phyloP scores from a whole-genome alignment of 352 stramenopile species.

The Pilasporangium apinafurcum region DNA sequence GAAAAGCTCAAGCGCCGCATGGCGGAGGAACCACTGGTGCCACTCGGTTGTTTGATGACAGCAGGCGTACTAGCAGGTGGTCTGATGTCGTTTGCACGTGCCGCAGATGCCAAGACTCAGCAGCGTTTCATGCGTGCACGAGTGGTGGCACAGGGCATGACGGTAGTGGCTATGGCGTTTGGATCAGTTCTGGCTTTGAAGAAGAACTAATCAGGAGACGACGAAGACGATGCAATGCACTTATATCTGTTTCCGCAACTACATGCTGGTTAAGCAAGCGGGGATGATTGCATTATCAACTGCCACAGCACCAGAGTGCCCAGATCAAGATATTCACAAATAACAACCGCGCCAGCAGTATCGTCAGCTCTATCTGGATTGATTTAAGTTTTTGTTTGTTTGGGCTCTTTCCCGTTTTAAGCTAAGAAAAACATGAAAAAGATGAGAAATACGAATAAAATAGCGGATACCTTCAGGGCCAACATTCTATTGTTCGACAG shows the following conservation, averaged over 20 bases:
- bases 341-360: no score
- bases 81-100: slow-evolving; percentile 56
- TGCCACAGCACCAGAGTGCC: no score
- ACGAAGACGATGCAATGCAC: no score
- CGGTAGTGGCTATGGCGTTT: slow-evolving; percentile 55
- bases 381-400: no score
- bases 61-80: slow-evolving; percentile 53
- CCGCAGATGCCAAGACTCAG: slow-evolving; percentile 62
- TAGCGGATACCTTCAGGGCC: slow-evolving; percentile 78
- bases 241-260: no score
- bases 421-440: slow-evolving; percentile 89
- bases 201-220: slow-evolving; percentile 28
- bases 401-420: no score
- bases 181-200: slow-evolving; percentile 67
- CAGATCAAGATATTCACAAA: no score
- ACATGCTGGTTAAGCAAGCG: no score
- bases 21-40: slow-evolving; percentile 69
- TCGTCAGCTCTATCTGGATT: no score
- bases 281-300: no score
- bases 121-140: slow-evolving; percentile 79
- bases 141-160: slow-evolving; percentile 64
- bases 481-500: slow-evolving; percentile 86
- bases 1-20: slow-evolving; percentile 80
- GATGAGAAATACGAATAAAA: slow-evolving; percentile 85
- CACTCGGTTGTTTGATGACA: slow-evolving; percentile 57